phyloP scores from a whole-genome alignment of 148 eudicot genomes.

The Drosera capensis region DNA sequence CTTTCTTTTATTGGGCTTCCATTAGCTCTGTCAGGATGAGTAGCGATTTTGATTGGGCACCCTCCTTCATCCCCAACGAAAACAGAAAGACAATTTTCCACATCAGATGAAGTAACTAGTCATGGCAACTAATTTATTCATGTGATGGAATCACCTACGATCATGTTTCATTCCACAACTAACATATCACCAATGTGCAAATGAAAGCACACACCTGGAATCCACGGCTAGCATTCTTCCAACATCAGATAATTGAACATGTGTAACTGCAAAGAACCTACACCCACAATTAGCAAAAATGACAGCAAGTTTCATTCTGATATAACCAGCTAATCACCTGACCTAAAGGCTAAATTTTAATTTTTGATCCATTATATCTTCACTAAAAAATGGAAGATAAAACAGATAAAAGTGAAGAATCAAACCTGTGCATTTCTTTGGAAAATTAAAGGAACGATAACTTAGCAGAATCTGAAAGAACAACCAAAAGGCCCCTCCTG shows the following conservation, averaged over 20 bases:
- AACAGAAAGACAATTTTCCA: too few species aligned
- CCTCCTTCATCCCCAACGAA: too few species aligned
- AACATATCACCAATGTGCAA: neutral
- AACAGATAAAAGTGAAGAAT: constrained; percentile 4
- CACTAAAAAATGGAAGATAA: neutral
- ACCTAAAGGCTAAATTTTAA: too few species aligned
- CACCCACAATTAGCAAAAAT: constrained; percentile 7
- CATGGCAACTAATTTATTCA: too few species aligned
- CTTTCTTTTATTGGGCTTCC: too few species aligned
- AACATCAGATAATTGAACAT: constrained; percentile 62
- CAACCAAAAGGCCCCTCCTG: constrained; percentile 61
- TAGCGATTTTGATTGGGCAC: too few species aligned
- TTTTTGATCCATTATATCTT: neutral
- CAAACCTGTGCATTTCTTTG: constrained; percentile 85
- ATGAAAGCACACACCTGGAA: constrained; percentile 33
- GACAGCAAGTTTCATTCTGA: too few species aligned
- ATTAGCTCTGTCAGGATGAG: too few species aligned
- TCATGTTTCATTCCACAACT: too few species aligned
- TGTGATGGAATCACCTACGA: too few species aligned
- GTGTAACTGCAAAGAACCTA: constrained; percentile 78
- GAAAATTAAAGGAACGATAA: constrained; percentile 76
- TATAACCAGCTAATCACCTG: too few species aligned
- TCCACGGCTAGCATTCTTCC: constrained; percentile 89
- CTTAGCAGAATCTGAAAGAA: constrained; percentile 86
- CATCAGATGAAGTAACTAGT: too few species aligned